Base-by-base conservation (phyloP, 768 basidiomycete species). In the Melanogaster broomeanus region DNA sequence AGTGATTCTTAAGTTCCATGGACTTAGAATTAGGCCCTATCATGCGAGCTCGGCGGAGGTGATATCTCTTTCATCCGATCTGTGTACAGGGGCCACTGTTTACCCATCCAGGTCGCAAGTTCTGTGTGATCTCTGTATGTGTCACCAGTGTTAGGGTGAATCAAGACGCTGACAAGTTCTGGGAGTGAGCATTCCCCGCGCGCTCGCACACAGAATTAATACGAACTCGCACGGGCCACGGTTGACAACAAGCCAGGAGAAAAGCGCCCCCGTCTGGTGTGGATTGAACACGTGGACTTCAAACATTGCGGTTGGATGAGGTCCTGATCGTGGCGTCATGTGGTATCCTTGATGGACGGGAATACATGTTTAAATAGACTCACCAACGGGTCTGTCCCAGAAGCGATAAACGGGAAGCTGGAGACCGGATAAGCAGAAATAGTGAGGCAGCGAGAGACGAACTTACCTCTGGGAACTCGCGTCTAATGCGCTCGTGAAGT, bases 251-350 rank as follows among this genome's bases (percentile, higher is more conserved):
- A 88, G 76, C 80, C 81, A 89, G 4, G 81, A 74, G 61, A 88
- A 87, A 12, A 89, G 66, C 2, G 84, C 77, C 0, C 87, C 87
- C 0, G 83, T 87, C 61, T 88, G 81, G 57, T 82, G 83, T 10
- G 86, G 86, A 28, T 58, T 81, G 65, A 83, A 82, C 2, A 80
- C 81, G 61, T 88, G 81, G 52, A 87, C 77, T 62, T 88, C 80
- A 60, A 88, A 88, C 85, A 87, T 87, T 7, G 83, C 77, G 9
- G 79, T 80, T 0, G 87, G 82, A 57, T 88, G 87, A 0, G 85
- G 87, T 73, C 85, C 86, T 68, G 54, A 19, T 28, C 13, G 5
- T 6, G 8, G 38, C 15, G 43, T 55, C 13, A 61, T n/a, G 8
- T 1, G 3, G 4, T 15, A 31, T 42, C 8, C 27, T 38, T 19